These are phyloP conservation scores for Vanderwaltozyma verrucispora DNA, from an alignment of 805 yeast genomes.

Conservation along the genomic window DNA sequence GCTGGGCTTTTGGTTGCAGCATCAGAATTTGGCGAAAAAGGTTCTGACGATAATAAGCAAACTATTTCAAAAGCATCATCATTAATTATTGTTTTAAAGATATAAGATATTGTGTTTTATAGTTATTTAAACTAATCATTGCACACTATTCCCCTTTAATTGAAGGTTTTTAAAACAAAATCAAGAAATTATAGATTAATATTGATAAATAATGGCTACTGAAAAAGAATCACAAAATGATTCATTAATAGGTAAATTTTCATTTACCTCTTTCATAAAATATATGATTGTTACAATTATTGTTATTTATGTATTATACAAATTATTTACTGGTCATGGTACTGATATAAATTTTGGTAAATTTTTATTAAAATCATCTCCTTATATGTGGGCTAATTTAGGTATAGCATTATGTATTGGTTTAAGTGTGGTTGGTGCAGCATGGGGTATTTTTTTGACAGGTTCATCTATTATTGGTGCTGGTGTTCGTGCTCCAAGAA, in stretches of 20 bases:
- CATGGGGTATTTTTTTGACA: constrained; percentile 97
- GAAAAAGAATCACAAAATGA: background rate
- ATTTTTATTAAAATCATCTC: constrained; percentile 75
- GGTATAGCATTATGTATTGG: constrained; percentile 92
- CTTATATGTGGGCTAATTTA: constrained; percentile 92
- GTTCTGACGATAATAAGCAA: no score
- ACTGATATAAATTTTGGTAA: constrained; percentile 87
- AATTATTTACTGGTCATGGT: constrained; percentile 81
- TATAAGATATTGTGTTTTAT: no score
- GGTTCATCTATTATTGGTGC: constrained; percentile 95
- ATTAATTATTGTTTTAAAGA: no score
- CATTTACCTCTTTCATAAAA: constrained; percentile 13
- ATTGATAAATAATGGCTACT: background rate
- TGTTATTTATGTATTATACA: constrained; percentile 23
- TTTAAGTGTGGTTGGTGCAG: constrained; percentile 91
- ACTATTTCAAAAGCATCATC: no score
- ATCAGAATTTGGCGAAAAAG: no score
- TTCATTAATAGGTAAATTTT: constrained; percentile 4
- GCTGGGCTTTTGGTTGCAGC: no score
- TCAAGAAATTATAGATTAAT: background rate
- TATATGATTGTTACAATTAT: constrained; percentile 16
- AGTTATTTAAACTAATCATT: no score
- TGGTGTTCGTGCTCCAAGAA: constrained; percentile 95
- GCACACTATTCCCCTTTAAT: no score
- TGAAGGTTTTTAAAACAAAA: no score